Evolutionary conservation across 2,329 filamentous ascomycete genomes (phyloP).

Genomic region (Amylocarpus encephaloides): DNA sequence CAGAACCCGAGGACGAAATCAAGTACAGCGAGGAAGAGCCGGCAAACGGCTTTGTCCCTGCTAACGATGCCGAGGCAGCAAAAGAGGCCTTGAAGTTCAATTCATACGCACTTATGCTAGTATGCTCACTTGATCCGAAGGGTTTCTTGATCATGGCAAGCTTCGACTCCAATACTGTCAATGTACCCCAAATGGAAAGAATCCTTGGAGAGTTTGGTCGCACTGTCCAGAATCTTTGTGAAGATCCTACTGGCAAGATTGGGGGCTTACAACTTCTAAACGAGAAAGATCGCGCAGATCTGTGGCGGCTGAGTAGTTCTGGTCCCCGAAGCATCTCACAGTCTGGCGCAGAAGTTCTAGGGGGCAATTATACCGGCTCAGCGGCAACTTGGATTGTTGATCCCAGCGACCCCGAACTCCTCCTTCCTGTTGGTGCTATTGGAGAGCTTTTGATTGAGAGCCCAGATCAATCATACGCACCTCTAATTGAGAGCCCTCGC

Average conservation of each 20-base stretch:
- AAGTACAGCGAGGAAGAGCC: not conserved
- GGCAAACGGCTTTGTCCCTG: not conserved
- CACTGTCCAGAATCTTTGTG: not conserved
- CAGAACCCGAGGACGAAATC: conserved; percentile 15
- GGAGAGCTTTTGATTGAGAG: conserved; percentile 37
- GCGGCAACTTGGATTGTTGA: not conserved
- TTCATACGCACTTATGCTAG: conserved; percentile 44
- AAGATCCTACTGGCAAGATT: conserved; percentile 14
- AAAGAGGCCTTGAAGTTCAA: conserved; percentile 36
- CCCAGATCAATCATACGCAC: not conserved
- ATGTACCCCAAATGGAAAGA: conserved; percentile 33
- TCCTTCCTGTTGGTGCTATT: conserved; percentile 37
- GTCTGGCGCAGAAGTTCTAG: conserved; percentile 16
- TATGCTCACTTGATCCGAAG: conserved; percentile 36
- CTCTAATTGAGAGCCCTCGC: not conserved
- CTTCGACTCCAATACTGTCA: conserved; percentile 36
- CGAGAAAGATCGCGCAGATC: conserved; percentile 30
- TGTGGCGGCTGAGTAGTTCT: conserved; percentile 30
- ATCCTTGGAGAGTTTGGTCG: conserved; percentile 32
- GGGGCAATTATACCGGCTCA: not conserved
- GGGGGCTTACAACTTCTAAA: conserved; percentile 22
- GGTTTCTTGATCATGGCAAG: conserved; percentile 40
- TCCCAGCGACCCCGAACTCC: conserved; percentile 28
- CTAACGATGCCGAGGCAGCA: conserved; percentile 5
- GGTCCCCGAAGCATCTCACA: conserved; percentile 16